These are phyloP conservation scores for Musa troglodytarum DNA, from an alignment of 176 grass and related monocot genomes.

Conservation along the genomic window DNA sequence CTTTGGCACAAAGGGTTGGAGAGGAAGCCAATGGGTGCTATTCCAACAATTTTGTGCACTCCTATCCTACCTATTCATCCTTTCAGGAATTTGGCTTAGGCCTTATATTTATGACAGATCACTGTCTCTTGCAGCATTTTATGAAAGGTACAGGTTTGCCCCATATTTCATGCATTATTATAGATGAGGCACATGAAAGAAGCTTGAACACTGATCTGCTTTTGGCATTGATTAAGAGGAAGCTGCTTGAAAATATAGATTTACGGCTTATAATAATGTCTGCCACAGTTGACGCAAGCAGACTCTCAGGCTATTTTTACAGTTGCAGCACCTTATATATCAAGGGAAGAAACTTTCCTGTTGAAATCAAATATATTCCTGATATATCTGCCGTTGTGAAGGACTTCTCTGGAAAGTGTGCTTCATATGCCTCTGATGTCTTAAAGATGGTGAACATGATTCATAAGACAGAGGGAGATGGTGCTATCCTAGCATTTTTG, in stretches of 20 bases:
- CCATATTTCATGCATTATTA: conserved; percentile 72
- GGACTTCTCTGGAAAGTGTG: conserved; percentile 27
- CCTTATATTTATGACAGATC: conserved; percentile 81
- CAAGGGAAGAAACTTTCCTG: conserved; percentile 70
- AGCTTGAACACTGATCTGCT: conserved; percentile 94
- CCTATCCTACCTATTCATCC: conserved; percentile 46
- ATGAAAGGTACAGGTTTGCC: conserved; percentile 41
- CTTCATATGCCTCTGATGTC: conserved; percentile 71
- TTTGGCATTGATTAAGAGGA: conserved; percentile 82
- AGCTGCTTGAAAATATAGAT: conserved; percentile 61
- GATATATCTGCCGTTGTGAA: conserved; percentile 31
- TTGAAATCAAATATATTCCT: conserved; percentile 79
- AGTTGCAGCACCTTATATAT: conserved; percentile 58
- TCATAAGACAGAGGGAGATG: conserved; percentile 75
- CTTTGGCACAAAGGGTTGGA: conserved; percentile 66
- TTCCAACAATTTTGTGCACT: conserved; percentile 39
- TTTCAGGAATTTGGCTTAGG: conserved; percentile 41
- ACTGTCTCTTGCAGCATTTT: conserved; percentile 70
- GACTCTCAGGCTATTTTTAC: conserved; percentile 73
- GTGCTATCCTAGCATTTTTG: conserved; percentile 82
- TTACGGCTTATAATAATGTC: conserved; percentile 91
- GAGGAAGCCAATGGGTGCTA: conserved; percentile 83
- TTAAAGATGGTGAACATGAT: conserved; percentile 54
- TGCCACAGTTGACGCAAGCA: conserved; percentile 75
- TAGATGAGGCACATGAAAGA: conserved; percentile 97